Base-by-base conservation (phyloP, 768 basidiomycete species). In the Boletus subcaerulescens region DNA sequence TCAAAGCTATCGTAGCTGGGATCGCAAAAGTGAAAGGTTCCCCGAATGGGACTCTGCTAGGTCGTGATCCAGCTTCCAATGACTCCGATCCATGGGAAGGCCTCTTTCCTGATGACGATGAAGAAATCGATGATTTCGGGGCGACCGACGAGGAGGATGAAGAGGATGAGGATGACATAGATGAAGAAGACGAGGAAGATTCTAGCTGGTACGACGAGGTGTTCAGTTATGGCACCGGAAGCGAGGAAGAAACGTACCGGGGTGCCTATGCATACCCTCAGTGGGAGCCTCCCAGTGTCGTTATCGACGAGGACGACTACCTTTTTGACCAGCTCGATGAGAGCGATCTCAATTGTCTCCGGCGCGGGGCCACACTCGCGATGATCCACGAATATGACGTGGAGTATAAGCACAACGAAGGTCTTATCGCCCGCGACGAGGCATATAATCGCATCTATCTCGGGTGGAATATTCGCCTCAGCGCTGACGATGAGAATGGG, bases 51-150 rank as follows among this genome's bases (percentile, higher is more conserved):
- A 60, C 59, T 22, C 63, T 61, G 1, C 47, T 58, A 0, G 67
- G 63, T 45, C 59, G 63, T 24, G 60, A 65, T n/a, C 64, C 69
- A 12, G 61, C 70, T 4, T 71, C 76, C 20, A 68, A 66, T 24
- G 78, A 78, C 7, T 76, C 71, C 2, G 84, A 90, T 62, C 86
- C 86, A 0, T 90, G 88, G 88, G 79, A 77, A 43, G 88, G 86
- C 2, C 78, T 90, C 47, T 90, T 90, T 66, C 75, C 74, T 1
- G 67, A 73, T 11, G 74, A 74, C 24, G 73, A 75, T 10, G 78
- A 77, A 29, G 75, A 74, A 11, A 76, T 74, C n/a, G 74, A 74
- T 18, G 70, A 71, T 22, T 66, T 66, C 48, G 64, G 60, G 0
- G 59, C 59, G 1, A 70, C 61, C 4, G 66, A 65, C 20, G 63